These are phyloP conservation scores for Scedosporium apiospermum DNA, from an alignment of 2,329 filamentous ascomycete genomes.

Conservation along the genomic window DNA sequence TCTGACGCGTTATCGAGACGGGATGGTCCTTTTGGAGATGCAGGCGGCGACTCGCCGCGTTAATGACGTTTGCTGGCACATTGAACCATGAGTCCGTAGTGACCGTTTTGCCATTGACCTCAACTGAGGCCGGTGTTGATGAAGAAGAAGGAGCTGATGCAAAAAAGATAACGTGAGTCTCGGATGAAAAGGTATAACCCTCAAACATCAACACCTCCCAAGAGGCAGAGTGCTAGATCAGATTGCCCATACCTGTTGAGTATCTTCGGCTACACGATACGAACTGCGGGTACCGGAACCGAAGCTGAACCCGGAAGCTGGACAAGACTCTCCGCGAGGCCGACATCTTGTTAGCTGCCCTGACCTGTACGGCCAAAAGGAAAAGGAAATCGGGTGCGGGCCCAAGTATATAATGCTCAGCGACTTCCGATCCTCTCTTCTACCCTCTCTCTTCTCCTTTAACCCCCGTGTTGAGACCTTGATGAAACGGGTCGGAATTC, in stretches of 20 bases:
- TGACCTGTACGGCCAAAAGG: neutral
- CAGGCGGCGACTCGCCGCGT: constrained; percentile 65
- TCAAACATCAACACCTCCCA: neutral
- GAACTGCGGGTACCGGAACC: neutral
- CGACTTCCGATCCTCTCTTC: neutral
- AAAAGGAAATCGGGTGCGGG: neutral
- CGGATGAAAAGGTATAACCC: neutral
- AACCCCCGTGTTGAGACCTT: neutral
- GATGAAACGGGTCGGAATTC: neutral
- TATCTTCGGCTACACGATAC: constrained; percentile 1
- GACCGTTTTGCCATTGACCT: constrained; percentile 56
- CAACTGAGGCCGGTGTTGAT: constrained; percentile 22
- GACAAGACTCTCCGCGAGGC: neutral
- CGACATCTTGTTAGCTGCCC: neutral
- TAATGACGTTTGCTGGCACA: constrained; percentile 63
- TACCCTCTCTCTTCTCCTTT: neutral
- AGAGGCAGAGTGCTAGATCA: neutral
- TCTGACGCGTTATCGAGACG: constrained; percentile 77
- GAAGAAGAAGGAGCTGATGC: neutral
- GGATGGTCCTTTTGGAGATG: constrained; percentile 90
- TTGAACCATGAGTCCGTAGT: constrained; percentile 78
- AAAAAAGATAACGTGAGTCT: neutral
- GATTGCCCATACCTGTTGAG: neutral
- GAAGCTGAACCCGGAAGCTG: constrained; percentile 1
- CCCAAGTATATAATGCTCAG: neutral